Percentiles rank a stretch among this genome's conserved stretches.
Conservation (phyloP, 1,284 basidiomycete species). For the Tausonia pullulans region DNA sequence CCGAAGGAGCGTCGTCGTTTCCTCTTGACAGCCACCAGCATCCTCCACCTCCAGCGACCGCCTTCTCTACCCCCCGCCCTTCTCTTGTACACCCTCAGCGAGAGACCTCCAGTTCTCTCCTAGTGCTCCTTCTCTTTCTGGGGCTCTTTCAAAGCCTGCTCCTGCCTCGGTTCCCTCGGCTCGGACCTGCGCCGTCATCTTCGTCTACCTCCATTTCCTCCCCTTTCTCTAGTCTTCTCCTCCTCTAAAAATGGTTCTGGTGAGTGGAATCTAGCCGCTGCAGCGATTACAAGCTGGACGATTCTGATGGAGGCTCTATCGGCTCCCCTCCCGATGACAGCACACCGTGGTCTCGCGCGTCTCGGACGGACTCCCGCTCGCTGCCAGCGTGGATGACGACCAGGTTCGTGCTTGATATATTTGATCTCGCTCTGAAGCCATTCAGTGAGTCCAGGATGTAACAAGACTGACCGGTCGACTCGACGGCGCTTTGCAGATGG, state of each 20-base stretch:
- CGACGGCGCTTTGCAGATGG: slow-evolving; percentile 50
- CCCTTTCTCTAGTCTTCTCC: not conserved
- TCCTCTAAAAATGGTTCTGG: not conserved
- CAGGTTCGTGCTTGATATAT: slow-evolving; percentile 45
- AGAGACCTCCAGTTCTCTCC: too few species aligned
- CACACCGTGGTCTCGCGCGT: slow-evolving; percentile 39
- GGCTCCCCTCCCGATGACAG: too few species aligned
- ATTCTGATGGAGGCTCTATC: too few species aligned
- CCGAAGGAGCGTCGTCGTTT: too few species aligned
- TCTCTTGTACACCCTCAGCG: too few species aligned
- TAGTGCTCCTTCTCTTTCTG: too few species aligned
- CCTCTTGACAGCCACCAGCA: too few species aligned
- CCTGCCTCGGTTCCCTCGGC: too few species aligned
- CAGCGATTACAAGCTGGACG: too few species aligned
- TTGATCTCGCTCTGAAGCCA: slow-evolving; percentile 13
- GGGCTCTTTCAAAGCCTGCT: too few species aligned
- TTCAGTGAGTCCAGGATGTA: not conserved
- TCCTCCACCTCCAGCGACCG: too few species aligned
- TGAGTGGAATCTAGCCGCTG: not conserved
- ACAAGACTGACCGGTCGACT: not conserved
- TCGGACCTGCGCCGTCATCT: not conserved
- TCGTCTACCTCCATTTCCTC: not conserved
- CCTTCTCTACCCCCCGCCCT: too few species aligned
- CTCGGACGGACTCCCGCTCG: slow-evolving; percentile 81
- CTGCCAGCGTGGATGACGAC: slow-evolving; percentile 91